A percentile compares a stretch with the other conserved stretches of the same genome.
These are phyloP conservation scores for Talaromyces nanjingensis DNA, from an alignment of 495 filamentous ascomycete species.

Conservation along the genomic window DNA sequence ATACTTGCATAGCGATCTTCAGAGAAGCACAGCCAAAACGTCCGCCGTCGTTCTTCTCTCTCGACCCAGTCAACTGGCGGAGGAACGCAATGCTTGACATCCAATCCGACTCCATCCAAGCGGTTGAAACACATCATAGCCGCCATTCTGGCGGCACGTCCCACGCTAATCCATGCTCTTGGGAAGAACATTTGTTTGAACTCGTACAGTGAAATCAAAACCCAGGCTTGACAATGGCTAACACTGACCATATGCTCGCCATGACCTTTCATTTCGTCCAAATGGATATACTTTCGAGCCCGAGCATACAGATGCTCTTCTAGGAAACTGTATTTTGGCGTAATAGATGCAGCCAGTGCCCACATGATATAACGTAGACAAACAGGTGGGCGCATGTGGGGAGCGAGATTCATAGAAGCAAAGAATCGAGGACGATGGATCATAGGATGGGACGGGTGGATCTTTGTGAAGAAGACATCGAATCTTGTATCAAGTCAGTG, in stretches of 20 bases:
- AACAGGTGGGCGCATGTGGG: constrained; percentile 78
- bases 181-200: constrained; percentile 99
- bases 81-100: constrained; percentile 87
- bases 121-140: constrained; percentile 95
- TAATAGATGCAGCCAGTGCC: constrained; percentile 76
- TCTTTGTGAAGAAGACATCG: constrained; percentile 69
- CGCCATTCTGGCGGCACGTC: constrained; percentile 64
- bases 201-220: constrained; percentile 75
- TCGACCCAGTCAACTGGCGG: constrained; percentile 90
- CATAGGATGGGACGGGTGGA: constrained; percentile 78
- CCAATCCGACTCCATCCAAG: constrained; percentile 75
- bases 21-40: constrained; percentile 92
- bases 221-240: constrained; percentile 75
- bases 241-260: constrained; percentile 81
- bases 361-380: constrained; percentile 91
- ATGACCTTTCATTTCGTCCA: constrained; percentile 87
- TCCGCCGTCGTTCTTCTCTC: constrained; percentile 80
- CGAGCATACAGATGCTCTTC: constrained; percentile 82
- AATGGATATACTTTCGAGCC: constrained; percentile 81
- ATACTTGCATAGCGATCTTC: constrained; percentile 91
- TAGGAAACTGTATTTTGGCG: constrained; percentile 68
- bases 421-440: constrained; percentile 83
- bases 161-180: constrained; percentile 88
- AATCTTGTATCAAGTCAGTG: constrained; percentile 6
- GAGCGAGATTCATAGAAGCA: constrained; percentile 76